Base-by-base conservation (phyloP, 2,329 filamentous ascomycete species). In the Chrysoporthe deuterocubensis region DNA sequence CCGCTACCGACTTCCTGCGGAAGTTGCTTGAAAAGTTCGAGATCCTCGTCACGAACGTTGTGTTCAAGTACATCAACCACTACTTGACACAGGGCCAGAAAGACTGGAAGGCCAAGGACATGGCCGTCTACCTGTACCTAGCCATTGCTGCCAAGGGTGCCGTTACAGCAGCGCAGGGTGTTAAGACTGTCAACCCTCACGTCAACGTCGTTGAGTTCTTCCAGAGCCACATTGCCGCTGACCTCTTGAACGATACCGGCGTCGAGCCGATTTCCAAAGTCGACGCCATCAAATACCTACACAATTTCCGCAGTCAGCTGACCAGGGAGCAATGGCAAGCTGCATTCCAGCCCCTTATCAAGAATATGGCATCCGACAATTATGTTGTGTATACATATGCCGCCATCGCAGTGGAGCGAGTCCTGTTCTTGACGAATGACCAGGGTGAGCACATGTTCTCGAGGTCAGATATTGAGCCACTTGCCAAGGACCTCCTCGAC, bases 301-400 rank as follows among this genome's bases (percentile, higher is more conserved):
- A 99, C 83, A 93, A 92, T 57, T 99, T 99, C 88, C 91, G 96
- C 74, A 97, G 94, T 77, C 94, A 97, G 76, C 86, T 99, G 70
- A 95, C 93, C 21, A 93, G 93, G 77, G 90, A 94, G 44, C 92
- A 97, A 78, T 98, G 96, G 94, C 91, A 92, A 74, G 89, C 90
- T 67, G 94, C 94, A 1, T 93, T 99, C 76, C 91, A 93, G 14
- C 89, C 97, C 21, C 85, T 99, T 54, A 94, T 98, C 64, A 93
- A 96, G 76, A 96, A 97, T 76, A 84, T 99, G 72, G 93, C 89
- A 70, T 96, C 94, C 2, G 85, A 89, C 32, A 96, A 97, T 78
- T 98, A 97, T 74, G 96, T 98, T 67, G 94, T 98, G 52, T 97
- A 99, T 81, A 97, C 94, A 0, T 99, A 99, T 76, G 94, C 96